A percentile compares a stretch with the other conserved stretches of the same genome.
phyloP scores from a whole-genome alignment of 805 yeast genomes.

The Metschnikowia peoriensis region DNA sequence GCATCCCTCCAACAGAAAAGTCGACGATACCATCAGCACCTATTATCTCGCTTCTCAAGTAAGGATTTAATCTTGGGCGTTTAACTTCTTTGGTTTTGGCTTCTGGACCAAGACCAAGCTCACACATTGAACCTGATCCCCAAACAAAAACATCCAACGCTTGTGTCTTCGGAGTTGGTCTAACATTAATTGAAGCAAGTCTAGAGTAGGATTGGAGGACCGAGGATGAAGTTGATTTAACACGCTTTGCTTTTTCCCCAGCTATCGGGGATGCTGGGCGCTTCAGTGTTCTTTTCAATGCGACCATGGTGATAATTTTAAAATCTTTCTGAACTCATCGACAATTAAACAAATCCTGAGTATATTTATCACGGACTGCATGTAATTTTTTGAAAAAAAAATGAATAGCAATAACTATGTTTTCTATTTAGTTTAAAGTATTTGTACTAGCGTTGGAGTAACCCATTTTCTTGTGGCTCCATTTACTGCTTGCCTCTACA shows the following conservation, averaged over 20 bases:
- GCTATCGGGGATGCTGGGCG: conserved; percentile 16
- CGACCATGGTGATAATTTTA: conserved; percentile 38
- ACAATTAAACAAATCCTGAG: not conserved
- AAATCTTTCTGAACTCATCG: not conserved
- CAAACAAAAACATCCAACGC: conserved; percentile 82
- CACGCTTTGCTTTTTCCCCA: conserved; percentile 25
- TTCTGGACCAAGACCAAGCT: conserved; percentile 94
- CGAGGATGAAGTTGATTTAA: conserved; percentile 37
- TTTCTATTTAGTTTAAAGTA: conserved; percentile 25
- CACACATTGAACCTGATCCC: conserved; percentile 98
- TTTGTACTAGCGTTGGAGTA: conserved; percentile 34
- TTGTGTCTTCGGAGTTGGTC: conserved; percentile 37
- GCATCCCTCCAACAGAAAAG: conserved; percentile 96
- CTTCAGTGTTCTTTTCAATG: conserved; percentile 38
- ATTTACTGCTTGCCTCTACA: conserved; percentile 40
- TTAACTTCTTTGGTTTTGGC: conserved; percentile 91
- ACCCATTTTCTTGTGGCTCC: conserved; percentile 41
- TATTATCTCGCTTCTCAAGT: conserved; percentile 49
- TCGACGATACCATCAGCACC: conserved; percentile 69
- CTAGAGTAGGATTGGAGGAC: conserved; percentile 49
- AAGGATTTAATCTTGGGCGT: conserved; percentile 90
- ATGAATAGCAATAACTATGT: not conserved
- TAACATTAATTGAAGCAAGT: conserved; percentile 45
- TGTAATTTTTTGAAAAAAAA: not conserved
- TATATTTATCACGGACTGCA: conserved; percentile 1